These are phyloP conservation scores for Salix dunnii DNA, from an alignment of 345 rosid species.

Conservation along the genomic window DNA sequence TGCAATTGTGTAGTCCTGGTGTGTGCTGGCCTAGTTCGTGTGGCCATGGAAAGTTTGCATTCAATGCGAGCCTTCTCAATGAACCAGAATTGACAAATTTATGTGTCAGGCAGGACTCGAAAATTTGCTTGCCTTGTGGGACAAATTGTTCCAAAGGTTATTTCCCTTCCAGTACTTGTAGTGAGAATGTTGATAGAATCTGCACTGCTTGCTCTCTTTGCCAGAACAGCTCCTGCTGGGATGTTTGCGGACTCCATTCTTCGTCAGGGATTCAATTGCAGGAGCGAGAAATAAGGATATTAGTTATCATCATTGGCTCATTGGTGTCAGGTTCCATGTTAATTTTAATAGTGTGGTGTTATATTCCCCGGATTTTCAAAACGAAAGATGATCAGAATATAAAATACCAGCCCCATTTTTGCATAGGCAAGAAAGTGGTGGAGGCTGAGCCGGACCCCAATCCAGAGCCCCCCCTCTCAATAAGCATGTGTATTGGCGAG, in stretches of 20 bases:
- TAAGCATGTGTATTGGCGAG: constrained; percentile 46
- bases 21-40: constrained; percentile 58
- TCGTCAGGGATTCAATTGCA: constrained; percentile 28
- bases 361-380: constrained; percentile 39
- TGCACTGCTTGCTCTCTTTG: constrained; percentile 87
- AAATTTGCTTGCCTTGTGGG: constrained; percentile 71
- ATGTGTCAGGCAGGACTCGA: constrained; percentile 60
- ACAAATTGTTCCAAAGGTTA: constrained; percentile 67
- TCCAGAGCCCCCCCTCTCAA: constrained; percentile 36
- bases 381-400: constrained; percentile 38
- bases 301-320: constrained; percentile 44
- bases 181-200: constrained; percentile 56
- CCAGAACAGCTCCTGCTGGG: constrained; percentile 83
- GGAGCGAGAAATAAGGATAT: constrained; percentile 42
- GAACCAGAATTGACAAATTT: constrained; percentile 75
- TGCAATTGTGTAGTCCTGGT: constrained; percentile 89
- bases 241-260: constrained; percentile 50
- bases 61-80: constrained; percentile 76
- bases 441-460: constrained; percentile 37
- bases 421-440: constrained; percentile 54
- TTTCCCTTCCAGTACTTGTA: constrained; percentile 76
- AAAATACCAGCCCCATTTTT: constrained; percentile 43
- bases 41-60: constrained; percentile 49
- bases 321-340: constrained; percentile 40
- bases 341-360: constrained; percentile 45